A percentile compares a stretch with the other conserved stretches of the same genome.
These are phyloP conservation scores for Boletus sp. DNA, from an alignment of 768 basidiomycete species.

Conservation along the genomic window DNA sequence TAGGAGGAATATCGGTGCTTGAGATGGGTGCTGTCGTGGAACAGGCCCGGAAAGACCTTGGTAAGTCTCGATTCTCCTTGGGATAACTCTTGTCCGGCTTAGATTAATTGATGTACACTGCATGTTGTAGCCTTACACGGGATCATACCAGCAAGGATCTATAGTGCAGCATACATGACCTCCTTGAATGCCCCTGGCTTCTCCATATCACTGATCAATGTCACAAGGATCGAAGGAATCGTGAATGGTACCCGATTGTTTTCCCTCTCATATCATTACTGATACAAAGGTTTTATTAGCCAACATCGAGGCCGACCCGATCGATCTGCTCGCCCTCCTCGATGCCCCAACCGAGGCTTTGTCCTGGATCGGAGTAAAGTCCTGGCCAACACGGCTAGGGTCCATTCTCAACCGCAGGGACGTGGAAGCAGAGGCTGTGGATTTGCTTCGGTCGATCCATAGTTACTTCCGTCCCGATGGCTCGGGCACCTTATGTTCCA, in stretches of 20 bases:
- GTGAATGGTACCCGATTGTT: slow-evolving; percentile 3
- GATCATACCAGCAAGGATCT: slow-evolving; percentile 42
- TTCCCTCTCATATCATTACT: not conserved
- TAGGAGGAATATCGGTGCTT: slow-evolving; percentile 50
- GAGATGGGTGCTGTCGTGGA: slow-evolving; percentile 53
- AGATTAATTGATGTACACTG: not conserved
- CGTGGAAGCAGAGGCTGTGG: slow-evolving; percentile 6
- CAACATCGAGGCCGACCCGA: slow-evolving; percentile 17
- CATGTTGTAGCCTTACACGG: slow-evolving; percentile 23
- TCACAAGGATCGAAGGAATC: slow-evolving; percentile 29
- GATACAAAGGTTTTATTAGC: not conserved
- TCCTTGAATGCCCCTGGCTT: slow-evolving; percentile 62
- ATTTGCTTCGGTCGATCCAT: slow-evolving; percentile 3
- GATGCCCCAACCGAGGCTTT: slow-evolving; percentile 44
- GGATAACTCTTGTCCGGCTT: not conserved
- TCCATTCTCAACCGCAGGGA: not conserved
- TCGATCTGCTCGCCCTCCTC: slow-evolving; percentile 33
- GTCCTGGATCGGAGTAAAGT: slow-evolving; percentile 40
- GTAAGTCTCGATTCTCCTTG: slow-evolving; percentile 29
- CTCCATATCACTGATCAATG: slow-evolving; percentile 51
- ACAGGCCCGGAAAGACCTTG: slow-evolving; percentile 41
- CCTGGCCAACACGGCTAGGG: slow-evolving; percentile 23
- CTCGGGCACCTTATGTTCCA: not conserved
- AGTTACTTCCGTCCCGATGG: not conserved
- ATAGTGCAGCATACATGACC: slow-evolving; percentile 54